Evolutionary conservation across 441 rosid genomes (phyloP).

Genomic region (Adansonia grandidieri): DNA sequence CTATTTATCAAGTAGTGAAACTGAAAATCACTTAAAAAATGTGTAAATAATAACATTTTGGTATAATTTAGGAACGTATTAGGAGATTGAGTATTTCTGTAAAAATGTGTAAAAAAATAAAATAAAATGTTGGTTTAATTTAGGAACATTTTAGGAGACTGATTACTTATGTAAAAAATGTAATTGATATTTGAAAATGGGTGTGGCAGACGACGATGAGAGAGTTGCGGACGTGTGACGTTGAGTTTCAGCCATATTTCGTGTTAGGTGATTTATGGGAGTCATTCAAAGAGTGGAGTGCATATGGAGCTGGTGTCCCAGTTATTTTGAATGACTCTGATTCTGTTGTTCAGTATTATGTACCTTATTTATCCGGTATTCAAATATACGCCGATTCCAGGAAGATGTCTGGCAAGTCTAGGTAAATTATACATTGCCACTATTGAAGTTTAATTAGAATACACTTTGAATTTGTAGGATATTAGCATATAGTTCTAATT

Average conservation of each 20-base stretch:
- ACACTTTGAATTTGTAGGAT: neutral
- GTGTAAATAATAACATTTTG: neutral
- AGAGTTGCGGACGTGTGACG: constrained; percentile 48
- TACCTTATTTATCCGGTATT: constrained; percentile 74
- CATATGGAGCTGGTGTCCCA: constrained; percentile 83
- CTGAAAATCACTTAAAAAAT: neutral
- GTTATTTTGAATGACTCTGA: constrained; percentile 60
- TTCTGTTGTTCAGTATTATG: constrained; percentile 73
- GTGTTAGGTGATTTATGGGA: constrained; percentile 81
- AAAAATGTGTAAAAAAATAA: no score
- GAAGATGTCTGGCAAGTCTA: constrained; percentile 42
- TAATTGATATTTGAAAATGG: neutral
- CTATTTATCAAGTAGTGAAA: neutral
- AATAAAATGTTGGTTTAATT: neutral
- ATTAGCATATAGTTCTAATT: neutral
- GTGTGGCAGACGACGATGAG: constrained; percentile 48
- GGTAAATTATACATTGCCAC: constrained; percentile 40
- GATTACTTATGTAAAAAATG: neutral
- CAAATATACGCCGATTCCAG: constrained; percentile 55
- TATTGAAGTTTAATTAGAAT: neutral
- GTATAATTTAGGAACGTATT: neutral
- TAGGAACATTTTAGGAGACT: neutral
- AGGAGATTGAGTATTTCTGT: no score
- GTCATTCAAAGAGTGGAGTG: constrained; percentile 83
- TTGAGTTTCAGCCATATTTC: constrained; percentile 57